Conservation (phyloP, 2,329 filamentous ascomycete species). For the Calycina herbarum region DNA sequence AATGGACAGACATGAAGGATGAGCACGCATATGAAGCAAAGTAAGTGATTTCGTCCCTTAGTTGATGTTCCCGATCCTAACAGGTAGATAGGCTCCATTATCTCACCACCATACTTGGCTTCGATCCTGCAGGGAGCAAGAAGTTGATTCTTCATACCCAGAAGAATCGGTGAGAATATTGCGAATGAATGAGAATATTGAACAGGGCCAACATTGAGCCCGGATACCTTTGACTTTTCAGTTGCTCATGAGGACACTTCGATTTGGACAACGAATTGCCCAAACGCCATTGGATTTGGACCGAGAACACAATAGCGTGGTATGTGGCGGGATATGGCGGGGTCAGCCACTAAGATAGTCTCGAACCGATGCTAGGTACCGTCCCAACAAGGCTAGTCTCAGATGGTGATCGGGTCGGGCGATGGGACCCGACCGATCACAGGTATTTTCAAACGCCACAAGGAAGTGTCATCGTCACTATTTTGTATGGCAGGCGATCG, state of each 20-base stretch:
- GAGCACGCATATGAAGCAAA: conserved; percentile 71
- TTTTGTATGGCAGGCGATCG: neutral
- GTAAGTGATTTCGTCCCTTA: conserved; percentile 53
- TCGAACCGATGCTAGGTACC: neutral
- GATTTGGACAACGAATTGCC: conserved; percentile 3
- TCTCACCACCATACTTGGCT: conserved; percentile 61
- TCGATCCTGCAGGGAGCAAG: conserved; percentile 29
- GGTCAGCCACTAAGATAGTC: neutral
- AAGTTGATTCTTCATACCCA: conserved; percentile 28
- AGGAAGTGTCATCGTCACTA: conserved; percentile 23
- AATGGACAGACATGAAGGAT: conserved; percentile 71
- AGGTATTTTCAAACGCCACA: neutral
- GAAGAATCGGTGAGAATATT: conserved; percentile 22
- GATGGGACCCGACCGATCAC: neutral
- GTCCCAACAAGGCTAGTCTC: neutral
- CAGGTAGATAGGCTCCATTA: conserved; percentile 56
- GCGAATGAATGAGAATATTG: neutral
- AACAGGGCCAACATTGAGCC: neutral
- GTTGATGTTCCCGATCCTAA: conserved; percentile 15
- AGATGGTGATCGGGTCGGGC: neutral
- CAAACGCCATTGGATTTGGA: neutral
- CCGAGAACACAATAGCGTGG: neutral
- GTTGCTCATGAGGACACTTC: neutral
- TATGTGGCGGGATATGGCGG: neutral
- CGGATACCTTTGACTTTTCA: neutral